These are phyloP conservation scores for Chlamydomonas schloesseri DNA, from an alignment of 139 green algal species.

Conservation along the genomic window DNA sequence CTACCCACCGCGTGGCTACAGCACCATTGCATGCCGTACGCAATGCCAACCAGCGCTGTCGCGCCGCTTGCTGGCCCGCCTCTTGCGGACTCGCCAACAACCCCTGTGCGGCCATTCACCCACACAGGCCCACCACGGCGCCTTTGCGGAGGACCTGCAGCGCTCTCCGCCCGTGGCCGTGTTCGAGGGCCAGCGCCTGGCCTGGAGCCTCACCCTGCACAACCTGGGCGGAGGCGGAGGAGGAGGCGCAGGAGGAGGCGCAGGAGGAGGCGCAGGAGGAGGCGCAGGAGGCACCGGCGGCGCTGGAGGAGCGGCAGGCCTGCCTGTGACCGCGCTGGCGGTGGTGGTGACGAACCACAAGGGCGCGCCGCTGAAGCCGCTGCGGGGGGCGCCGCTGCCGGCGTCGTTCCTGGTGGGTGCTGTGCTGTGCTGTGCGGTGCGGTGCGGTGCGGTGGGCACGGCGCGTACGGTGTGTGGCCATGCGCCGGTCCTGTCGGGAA, in stretches of 20 bases:
- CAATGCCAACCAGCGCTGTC: too few relatives aligned
- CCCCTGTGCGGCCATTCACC: too few relatives aligned
- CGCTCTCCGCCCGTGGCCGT: conserved; percentile 22
- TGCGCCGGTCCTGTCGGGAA: too few relatives aligned
- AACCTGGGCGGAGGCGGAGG: conserved; percentile 21
- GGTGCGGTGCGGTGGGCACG: too few relatives aligned
- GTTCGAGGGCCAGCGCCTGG: conserved; percentile 48
- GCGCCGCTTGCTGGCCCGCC: too few relatives aligned
- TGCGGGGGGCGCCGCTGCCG: conserved; percentile 21
- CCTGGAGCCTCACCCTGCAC: conserved; percentile 52
- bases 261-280: too few relatives aligned
- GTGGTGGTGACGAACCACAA: conserved; percentile 43
- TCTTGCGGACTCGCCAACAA: too few relatives aligned
- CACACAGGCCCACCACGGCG: neutral
- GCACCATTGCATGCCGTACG: too few relatives aligned
- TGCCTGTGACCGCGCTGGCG: conserved; percentile 14
- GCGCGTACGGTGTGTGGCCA: too few relatives aligned
- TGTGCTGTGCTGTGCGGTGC: neutral
- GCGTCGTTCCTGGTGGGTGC: conserved; percentile 30
- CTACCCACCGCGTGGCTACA: too few relatives aligned
- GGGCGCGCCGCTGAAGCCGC: conserved; percentile 39
- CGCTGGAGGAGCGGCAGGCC: neutral
- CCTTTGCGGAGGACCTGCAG: conserved; percentile 14
- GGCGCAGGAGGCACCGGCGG: too few relatives aligned
- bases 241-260: too few relatives aligned